Evolutionary conservation across 2,329 filamentous ascomycete species (phyloP).

Genomic region (Aspergillus ibericus): DNA sequence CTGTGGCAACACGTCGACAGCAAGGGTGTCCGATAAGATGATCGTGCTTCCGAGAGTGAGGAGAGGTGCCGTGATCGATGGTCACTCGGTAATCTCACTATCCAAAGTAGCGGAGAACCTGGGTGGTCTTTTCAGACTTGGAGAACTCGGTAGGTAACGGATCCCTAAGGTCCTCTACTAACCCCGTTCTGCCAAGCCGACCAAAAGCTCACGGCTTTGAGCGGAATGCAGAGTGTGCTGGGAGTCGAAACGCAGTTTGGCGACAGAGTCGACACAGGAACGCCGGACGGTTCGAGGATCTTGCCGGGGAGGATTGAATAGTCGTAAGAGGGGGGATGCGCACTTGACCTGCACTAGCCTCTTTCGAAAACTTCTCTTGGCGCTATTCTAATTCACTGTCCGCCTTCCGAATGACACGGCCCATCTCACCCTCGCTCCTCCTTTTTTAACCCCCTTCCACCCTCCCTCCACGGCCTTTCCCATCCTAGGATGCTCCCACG

Average conservation of each 20-base stretch:
- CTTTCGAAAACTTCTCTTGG: conserved; percentile 28
- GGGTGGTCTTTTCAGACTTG: conserved; percentile 27
- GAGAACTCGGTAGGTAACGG: conserved; percentile 32
- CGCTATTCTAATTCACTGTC: conserved; percentile 11
- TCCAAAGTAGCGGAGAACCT: conserved; percentile 24
- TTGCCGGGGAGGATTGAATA: conserved; percentile 30
- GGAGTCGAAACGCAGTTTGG: conserved; percentile 9
- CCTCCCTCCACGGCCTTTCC: neutral
- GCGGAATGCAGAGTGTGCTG: neutral
- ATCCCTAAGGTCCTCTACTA: conserved; percentile 22
- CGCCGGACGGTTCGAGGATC: conserved; percentile 24
- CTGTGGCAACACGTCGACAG: conserved; percentile 9
- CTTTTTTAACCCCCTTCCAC: neutral
- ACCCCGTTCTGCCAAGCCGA: conserved; percentile 26
- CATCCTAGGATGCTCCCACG: neutral
- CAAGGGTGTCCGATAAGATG: neutral
- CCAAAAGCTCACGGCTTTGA: conserved; percentile 6
- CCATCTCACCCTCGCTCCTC: neutral
- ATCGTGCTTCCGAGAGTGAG: neutral
- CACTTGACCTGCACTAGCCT: conserved; percentile 27
- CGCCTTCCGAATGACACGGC: neutral
- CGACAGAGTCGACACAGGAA: conserved; percentile 11
- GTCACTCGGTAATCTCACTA: conserved; percentile 11
- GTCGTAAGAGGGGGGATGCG: conserved; percentile 28
- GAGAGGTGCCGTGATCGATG: conserved; percentile 2